Conservation (phyloP, 257 asterid species). For the Solanum medicagineum region DNA sequence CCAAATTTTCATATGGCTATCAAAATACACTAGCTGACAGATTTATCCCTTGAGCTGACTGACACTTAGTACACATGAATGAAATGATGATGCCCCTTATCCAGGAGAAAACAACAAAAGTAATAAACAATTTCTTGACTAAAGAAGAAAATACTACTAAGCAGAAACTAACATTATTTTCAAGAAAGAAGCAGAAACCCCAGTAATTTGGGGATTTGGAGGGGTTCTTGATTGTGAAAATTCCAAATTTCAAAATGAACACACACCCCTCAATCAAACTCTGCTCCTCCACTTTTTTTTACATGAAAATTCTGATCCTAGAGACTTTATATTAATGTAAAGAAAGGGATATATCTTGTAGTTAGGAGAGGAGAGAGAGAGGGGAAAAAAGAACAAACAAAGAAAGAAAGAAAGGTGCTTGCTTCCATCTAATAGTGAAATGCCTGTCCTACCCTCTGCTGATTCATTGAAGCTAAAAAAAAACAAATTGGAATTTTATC, state of each 20-base stretch:
- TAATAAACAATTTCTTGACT: not conserved
- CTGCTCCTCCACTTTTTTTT: not conserved
- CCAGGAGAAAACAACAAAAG: conserved; percentile 5
- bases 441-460: conserved; percentile 18
- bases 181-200: not conserved
- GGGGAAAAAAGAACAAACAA: not conserved
- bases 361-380: not conserved
- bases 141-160: not conserved
- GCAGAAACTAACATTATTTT: not conserved
- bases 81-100: not conserved
- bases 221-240: conserved; percentile 1
- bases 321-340: conserved; percentile 2
- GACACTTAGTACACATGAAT: not conserved
- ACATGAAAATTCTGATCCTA: not conserved
- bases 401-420: conserved; percentile 2
- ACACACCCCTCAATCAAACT: conserved; percentile 3
- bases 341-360: not conserved
- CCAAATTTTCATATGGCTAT: not conserved
- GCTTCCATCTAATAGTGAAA: conserved; percentile 1
- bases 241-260: not conserved
- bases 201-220: conserved; percentile 1
- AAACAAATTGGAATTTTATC: not conserved
- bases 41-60: not conserved
- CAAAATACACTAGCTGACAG: not conserved
- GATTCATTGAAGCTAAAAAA: not conserved